A percentile compares a stretch with the other conserved stretches of the same genome.
Conservation (phyloP, 2,329 filamentous ascomycete genomes). For the Talaromyces sp. region DNA sequence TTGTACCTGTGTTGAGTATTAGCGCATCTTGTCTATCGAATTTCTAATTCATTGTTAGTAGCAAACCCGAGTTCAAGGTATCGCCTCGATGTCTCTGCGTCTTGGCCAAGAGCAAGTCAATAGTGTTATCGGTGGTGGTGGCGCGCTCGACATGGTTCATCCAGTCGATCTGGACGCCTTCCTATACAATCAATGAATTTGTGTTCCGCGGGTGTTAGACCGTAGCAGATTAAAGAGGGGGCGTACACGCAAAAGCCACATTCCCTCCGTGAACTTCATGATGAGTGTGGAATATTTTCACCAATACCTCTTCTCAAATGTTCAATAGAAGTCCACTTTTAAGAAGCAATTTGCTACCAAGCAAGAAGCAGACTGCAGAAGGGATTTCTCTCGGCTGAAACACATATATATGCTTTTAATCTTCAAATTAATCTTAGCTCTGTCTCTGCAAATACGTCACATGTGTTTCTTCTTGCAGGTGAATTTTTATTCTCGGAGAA, state of each 20-base stretch:
- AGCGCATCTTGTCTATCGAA: not conserved
- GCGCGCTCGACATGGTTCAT: constrained; percentile 42
- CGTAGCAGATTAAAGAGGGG: not conserved
- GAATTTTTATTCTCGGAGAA: no score
- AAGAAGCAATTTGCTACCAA: not conserved
- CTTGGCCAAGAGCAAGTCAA: constrained; percentile 38
- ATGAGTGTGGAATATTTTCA: not conserved
- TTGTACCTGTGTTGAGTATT: constrained; percentile 27
- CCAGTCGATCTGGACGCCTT: constrained; percentile 40
- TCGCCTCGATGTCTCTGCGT: constrained; percentile 38
- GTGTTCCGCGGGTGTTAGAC: not conserved
- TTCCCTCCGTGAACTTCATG: constrained; percentile 44
- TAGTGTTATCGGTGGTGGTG: constrained; percentile 27
- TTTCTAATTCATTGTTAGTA: constrained; percentile 8
- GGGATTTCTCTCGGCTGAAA: not conserved
- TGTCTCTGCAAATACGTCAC: not conserved
- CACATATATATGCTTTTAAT: not conserved
- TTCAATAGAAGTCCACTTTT: not conserved
- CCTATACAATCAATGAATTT: constrained; percentile 23
- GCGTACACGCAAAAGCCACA: constrained; percentile 35
- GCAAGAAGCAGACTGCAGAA: not conserved
- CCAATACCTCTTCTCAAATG: no score
- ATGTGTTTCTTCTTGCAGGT: not conserved
- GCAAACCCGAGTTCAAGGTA: constrained; percentile 36
- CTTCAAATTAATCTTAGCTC: not conserved